Conservation (phyloP, 306 rosid species). For the apple (Malus domestica) region DNA sequence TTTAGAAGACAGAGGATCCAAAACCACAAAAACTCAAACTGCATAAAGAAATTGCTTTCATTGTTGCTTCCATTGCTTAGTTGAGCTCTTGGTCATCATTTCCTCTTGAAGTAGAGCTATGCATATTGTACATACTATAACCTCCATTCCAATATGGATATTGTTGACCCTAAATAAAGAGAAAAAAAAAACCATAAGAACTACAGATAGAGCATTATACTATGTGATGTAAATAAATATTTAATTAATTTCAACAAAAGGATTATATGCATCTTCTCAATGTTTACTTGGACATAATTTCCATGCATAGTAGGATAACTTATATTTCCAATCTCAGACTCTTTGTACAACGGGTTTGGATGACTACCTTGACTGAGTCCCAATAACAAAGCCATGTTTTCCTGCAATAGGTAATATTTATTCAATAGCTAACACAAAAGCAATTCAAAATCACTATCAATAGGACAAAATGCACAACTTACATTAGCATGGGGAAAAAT, state of each 20-base stretch:
- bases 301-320: neutral
- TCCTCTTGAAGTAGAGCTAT: neutral
- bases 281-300: neutral
- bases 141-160: neutral
- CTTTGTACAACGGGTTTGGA: neutral
- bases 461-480: no score
- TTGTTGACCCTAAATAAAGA: neutral
- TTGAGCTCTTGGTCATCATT: neutral
- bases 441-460: no score
- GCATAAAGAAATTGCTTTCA: neutral
- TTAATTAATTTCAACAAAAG: no score
- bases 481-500: no score
- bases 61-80: neutral
- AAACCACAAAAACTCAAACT: no score
- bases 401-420: neutral
- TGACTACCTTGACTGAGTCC: neutral
- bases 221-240: neutral
- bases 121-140: neutral
- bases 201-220: no score
- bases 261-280: no score
- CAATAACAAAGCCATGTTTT: neutral
- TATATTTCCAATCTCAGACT: neutral
- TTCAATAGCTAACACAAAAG: neutral
- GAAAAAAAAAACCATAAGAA: neutral
- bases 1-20: no score